A percentile compares a stretch with the other conserved stretches of the same genome.
Evolutionary conservation across 768 basidiomycete species (phyloP).

Genomic region (Xerocomus brunneocitrinus): DNA sequence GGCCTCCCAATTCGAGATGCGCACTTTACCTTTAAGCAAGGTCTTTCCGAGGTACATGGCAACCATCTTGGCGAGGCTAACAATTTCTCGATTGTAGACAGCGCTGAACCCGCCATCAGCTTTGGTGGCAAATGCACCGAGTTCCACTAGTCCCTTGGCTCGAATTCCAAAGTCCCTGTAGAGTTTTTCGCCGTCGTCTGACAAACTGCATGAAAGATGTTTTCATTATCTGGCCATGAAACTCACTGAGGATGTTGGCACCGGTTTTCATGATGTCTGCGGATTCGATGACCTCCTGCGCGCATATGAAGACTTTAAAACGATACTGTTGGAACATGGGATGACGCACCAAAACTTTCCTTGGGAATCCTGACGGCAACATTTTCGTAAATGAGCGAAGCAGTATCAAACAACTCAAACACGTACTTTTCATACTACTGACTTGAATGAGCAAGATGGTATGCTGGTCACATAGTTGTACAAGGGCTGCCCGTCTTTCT

Average conservation of each 20-base stretch:
- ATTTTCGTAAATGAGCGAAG: neutral
- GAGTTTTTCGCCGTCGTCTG: constrained; percentile 48
- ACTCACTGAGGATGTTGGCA: constrained; percentile 45
- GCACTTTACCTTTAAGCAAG: constrained; percentile 42
- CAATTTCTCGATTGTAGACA: constrained; percentile 35
- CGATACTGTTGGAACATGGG: neutral
- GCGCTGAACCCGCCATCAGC: constrained; percentile 35
- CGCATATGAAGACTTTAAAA: neutral
- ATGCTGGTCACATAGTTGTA: constrained; percentile 41
- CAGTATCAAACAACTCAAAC: neutral
- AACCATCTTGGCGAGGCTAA: constrained; percentile 42
- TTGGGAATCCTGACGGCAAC: constrained; percentile 37
- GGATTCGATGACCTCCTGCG: constrained; percentile 43
- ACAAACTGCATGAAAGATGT: neutral
- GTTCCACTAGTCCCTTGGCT: constrained; percentile 42
- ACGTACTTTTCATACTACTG: constrained; percentile 43
- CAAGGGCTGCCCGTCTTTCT: constrained; percentile 38
- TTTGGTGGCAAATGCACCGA: constrained; percentile 38
- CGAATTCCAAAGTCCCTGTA: constrained; percentile 43
- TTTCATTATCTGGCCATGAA: neutral
- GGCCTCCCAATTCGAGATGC: constrained; percentile 45
- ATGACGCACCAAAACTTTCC: constrained; percentile 35
- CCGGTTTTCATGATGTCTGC: constrained; percentile 40
- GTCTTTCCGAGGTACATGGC: constrained; percentile 36
- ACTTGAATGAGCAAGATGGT: constrained; percentile 47